Base-by-base conservation (phyloP, 2,329 filamentous ascomycete species). In the Nigrospora oryzae region DNA sequence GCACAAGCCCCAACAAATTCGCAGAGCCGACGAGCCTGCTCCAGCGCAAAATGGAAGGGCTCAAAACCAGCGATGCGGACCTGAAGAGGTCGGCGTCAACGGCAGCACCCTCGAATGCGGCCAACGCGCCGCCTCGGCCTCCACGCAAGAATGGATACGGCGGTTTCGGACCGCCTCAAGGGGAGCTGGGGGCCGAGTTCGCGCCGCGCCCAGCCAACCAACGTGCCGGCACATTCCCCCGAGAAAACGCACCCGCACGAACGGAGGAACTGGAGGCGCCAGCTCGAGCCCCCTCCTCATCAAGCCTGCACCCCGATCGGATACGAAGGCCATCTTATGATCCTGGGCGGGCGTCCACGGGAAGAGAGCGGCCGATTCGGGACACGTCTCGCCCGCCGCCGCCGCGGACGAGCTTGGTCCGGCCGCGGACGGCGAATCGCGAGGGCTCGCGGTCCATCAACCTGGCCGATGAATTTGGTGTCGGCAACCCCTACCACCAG, bases 401-500 rank as follows among this genome's bases (percentile, higher is more conserved):
- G 2, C 75, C 76, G 7, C 68, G 74, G 13, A 74, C 65, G 19
- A 75, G 69, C 44, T 54, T 73, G 10, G 58, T 75, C 28, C 68
- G 64, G 3, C 67, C 70, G 1, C 62, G 51, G 33, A 71, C 64
- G 16, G 56, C 61, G n/a, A 61, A 59, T 16, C 63, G 63, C 12
- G 64, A 64, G 38, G 57, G 54, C 2, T 62, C 56, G 7, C 68
- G 71, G 3, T 63, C 59, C 4, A 68, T 82, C 36, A 77, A 83
- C 53, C 65, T 82, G 8, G 75, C 73, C 2, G 71, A 69, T 31
- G 79, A 82, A 46, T 83, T 83, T 51, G 79, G 79, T 11, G 60
- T 70, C 19, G 72, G 75, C 32, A 84, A 84, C 53, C 76, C 79
- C 0, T 83, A 84, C 53, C 81, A 86, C 53, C 23, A 28, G 23